Evolutionary conservation across 2,329 filamentous ascomycete species (phyloP), one percentile per base, ranked within the genome.

Genomic region (Trichoderma polysporum): DNA sequence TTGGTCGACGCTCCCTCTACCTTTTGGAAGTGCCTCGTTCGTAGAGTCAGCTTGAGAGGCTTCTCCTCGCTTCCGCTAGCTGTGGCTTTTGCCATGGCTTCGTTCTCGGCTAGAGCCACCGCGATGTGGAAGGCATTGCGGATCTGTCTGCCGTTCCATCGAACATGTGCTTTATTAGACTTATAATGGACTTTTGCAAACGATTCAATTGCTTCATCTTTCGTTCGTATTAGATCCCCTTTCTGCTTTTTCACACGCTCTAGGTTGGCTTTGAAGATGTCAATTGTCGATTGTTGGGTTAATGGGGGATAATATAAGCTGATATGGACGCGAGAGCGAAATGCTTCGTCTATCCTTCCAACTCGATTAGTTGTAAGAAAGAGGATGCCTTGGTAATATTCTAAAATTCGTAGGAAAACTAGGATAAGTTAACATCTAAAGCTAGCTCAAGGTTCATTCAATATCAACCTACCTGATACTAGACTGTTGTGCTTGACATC

Each of bases 321-420:
- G 8, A 29, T n/a, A 9, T 52, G 49, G 2, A 52, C 49, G 4
- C 49, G 49, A 31, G 49, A 31, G 29, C 27, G 27, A n/a, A 52
- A 27, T 10, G 49, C 49, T 31, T 52, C 49, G 12, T 52, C 49
- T 10, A 52, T 27, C 17, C n/a, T 29, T 8, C 49, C 27, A 10
- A 29, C 25, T 5, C 49, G 15, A 12, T 29, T 52, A 3, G 49
- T 52, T 13, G 25, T 52, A 12, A 52, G 49, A 15, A 52, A 52
- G 4, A 52, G 7, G 9, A 52, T 52, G 27, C 49, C 49, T 27
- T 52, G 27, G 49, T 31, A 52, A 29, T 52, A 52, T 52, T 52
- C 27, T 13, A 29, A 29, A 8, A 52, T 52, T 2, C 49, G 49
- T 13, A 52, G 17, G 10, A 52, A 79, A 0, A 79, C 81, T 66